Conservation (phyloP, 192 early-diverging fungal species). For the Backusella mclennaniae region DNA sequence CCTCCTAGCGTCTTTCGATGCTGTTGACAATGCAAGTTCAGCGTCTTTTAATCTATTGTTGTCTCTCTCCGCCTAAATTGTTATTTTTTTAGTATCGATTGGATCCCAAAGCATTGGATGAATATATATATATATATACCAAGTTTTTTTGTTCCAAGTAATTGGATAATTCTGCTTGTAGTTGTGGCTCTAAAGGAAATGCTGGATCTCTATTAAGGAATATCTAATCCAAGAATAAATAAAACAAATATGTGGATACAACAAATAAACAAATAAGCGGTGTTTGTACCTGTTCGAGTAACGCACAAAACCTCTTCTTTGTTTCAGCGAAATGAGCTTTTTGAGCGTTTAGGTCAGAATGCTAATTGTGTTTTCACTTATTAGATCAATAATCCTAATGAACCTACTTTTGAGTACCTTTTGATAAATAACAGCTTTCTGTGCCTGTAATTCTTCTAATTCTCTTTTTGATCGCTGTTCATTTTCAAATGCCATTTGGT, state of each 20-base stretch:
- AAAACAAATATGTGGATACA: neutral
- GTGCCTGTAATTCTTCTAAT: slow-evolving; percentile 5
- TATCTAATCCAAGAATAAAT: slow-evolving; percentile 2
- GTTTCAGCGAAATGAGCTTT: neutral
- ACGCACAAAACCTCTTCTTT: neutral
- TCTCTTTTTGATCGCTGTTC: slow-evolving; percentile 22
- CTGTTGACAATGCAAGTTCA: slow-evolving; percentile 11
- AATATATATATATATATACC: slow-evolving; percentile 1
- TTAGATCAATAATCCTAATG: neutral
- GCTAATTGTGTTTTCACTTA: neutral
- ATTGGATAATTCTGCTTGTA: slow-evolving; percentile 19
- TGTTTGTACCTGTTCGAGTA: slow-evolving; percentile 11
- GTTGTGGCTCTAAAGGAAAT: slow-evolving; percentile 10
- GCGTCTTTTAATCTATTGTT: slow-evolving; percentile 7
- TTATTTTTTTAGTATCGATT: neutral
- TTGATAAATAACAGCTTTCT: neutral
- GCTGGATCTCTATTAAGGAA: neutral
- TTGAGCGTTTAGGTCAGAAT: neutral
- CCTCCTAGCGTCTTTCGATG: neutral
- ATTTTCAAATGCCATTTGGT: slow-evolving; percentile 30
- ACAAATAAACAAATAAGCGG: neutral
- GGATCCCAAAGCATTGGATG: neutral
- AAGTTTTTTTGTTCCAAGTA: slow-evolving; percentile 17
- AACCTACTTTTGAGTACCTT: neutral
- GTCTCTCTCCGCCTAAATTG: slow-evolving; percentile 16